Percentiles rank a stretch among this genome's conserved stretches.
These are phyloP conservation scores for Aureobasidium melanogenum DNA, from an alignment of 2,329 filamentous ascomycete genomes.

Conservation along the genomic window DNA sequence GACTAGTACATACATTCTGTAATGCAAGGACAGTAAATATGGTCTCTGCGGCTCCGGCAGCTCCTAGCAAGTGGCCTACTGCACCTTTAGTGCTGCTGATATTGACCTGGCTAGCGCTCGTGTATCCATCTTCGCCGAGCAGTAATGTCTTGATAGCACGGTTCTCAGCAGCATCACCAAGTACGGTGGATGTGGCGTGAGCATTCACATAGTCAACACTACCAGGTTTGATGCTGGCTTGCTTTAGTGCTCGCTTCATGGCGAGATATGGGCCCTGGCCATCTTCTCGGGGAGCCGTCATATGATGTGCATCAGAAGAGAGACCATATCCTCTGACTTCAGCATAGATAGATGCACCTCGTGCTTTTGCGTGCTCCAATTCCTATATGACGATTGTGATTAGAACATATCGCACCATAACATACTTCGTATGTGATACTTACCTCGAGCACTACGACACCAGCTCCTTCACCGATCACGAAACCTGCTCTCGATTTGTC, in stretches of 20 bases:
- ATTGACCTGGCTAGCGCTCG: conserved; percentile 56
- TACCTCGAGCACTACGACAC: conserved; percentile 74
- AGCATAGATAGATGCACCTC: conserved; percentile 77
- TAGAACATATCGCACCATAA: background rate
- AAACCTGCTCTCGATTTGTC: conserved; percentile 74
- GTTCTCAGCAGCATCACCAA: conserved; percentile 86
- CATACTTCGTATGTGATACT: background rate
- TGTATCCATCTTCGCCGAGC: conserved; percentile 60
- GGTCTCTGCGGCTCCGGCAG: conserved; percentile 83
- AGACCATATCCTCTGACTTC: conserved; percentile 84
- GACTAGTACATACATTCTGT: conserved; percentile 50
- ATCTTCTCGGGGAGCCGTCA: conserved; percentile 80
- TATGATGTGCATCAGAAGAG: conserved; percentile 84
- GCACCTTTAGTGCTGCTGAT: conserved; percentile 93
- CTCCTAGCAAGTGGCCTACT: conserved; percentile 82
- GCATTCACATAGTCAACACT: conserved; percentile 89
- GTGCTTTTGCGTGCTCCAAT: conserved; percentile 71
- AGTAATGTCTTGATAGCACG: conserved; percentile 70
- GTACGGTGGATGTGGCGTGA: conserved; percentile 77
- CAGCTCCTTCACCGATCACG: conserved; percentile 87
- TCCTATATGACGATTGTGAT: conserved; percentile 41
- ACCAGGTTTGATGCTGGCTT: conserved; percentile 59
- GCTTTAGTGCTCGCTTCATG: conserved; percentile 74
- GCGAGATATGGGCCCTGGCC: conserved; percentile 73
- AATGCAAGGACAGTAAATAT: conserved; percentile 76